phyloP scores from a whole-genome alignment of 352 stramenopile genomes.

The Phytophthora nicotianae region DNA sequence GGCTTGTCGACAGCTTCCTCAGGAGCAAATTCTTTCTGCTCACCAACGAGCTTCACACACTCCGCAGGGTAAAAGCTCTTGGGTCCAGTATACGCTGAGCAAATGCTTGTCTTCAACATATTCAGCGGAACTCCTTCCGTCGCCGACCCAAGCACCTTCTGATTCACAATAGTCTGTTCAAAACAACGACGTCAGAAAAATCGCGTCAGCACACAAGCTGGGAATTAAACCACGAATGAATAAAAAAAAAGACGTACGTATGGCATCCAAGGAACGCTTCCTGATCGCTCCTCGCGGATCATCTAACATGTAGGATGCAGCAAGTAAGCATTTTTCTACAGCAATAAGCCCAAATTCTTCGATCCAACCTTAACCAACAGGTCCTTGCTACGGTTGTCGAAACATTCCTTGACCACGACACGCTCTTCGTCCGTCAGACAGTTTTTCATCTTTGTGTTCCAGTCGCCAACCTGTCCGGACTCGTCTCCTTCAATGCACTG shows the following conservation, averaged over 20 bases:
- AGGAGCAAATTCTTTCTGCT: constrained; percentile 55
- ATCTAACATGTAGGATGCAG: constrained; percentile 51
- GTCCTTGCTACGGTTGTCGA: constrained; percentile 55
- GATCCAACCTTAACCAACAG: constrained; percentile 51
- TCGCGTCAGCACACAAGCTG: neutral
- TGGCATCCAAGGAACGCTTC: constrained; percentile 72
- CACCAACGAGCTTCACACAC: constrained; percentile 59
- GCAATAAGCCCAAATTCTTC: neutral
- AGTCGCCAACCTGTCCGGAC: constrained; percentile 70
- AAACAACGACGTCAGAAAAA: constrained; percentile 1
- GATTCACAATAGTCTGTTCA: constrained; percentile 63
- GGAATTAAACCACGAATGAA: neutral
- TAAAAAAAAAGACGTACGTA: constrained; percentile 50
- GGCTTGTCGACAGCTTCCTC: constrained; percentile 38
- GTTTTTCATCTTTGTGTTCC: constrained; percentile 71
- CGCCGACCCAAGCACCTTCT: constrained; percentile 60
- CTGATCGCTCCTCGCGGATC: constrained; percentile 58
- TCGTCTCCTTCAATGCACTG: constrained; percentile 83
- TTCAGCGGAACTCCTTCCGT: constrained; percentile 63
- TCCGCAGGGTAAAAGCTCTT: constrained; percentile 64
- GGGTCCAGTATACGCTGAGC: constrained; percentile 67
- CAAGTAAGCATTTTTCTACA: constrained; percentile 3
- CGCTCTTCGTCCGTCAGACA: constrained; percentile 72
- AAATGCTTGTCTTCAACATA: constrained; percentile 66
- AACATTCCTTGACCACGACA: constrained; percentile 60